A percentile compares a stretch with the other conserved stretches of the same genome.
Conservation (phyloP, 192 early-diverging fungal genomes). For the Diversispora eburnea region DNA sequence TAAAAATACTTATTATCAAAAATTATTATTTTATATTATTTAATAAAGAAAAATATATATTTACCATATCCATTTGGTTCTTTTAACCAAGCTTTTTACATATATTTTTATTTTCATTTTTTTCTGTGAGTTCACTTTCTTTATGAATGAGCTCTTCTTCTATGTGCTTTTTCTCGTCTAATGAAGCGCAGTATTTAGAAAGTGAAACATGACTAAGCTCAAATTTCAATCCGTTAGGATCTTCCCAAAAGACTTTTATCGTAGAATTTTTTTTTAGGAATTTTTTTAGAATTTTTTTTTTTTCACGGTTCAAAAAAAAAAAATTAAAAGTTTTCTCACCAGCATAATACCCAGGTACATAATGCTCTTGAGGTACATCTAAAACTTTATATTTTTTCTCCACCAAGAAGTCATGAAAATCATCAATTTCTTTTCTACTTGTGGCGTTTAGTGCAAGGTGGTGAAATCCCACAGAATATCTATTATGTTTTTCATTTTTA, state of each 20-base stretch:
- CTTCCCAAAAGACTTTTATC: constrained; percentile 1
- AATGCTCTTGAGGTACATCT: constrained; percentile 5
- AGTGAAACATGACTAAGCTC: neutral
- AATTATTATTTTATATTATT: too few relatives aligned
- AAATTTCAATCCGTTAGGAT: constrained; percentile 14
- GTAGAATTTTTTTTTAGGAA: neutral
- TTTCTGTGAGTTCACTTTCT: too few relatives aligned
- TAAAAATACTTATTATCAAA: too few relatives aligned
- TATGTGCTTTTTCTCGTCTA: too few relatives aligned
- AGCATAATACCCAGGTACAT: constrained; percentile 15
- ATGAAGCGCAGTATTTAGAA: too few relatives aligned
- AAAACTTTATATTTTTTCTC: constrained; percentile 1
- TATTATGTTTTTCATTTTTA: neutral
- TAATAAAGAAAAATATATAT: too few relatives aligned
- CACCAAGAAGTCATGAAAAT: constrained; percentile 5
- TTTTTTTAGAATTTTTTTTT: neutral
- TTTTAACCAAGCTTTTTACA: too few relatives aligned
- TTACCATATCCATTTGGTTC: too few relatives aligned
- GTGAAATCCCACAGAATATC: constrained; percentile 2
- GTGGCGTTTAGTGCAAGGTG: constrained; percentile 9
- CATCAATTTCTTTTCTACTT: neutral
- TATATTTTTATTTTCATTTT: too few relatives aligned
- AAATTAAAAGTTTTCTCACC: neutral
- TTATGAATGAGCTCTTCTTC: too few relatives aligned
- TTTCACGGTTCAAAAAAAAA: neutral